These are phyloP conservation scores for Azolla pinnata DNA, from an alignment of 75 land plant species.

Conservation along the genomic window DNA sequence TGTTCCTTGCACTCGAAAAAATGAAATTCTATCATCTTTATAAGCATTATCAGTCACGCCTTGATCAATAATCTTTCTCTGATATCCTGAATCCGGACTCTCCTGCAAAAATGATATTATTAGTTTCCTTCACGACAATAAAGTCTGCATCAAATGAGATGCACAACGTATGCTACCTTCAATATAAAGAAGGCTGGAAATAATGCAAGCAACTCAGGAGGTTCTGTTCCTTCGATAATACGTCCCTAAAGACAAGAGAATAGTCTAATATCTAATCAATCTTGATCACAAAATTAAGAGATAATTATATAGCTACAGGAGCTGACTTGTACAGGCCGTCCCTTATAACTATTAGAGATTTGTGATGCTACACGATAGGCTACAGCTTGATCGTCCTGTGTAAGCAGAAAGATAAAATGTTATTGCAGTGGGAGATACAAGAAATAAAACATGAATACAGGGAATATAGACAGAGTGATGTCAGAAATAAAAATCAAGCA, in stretches of 20 bases:
- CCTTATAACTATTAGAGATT: slow-evolving; percentile 67
- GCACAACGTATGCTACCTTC: neutral
- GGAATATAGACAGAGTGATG: too few relatives aligned
- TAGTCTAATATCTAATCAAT: neutral
- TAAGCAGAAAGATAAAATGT: too few relatives aligned
- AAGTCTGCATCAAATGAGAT: neutral
- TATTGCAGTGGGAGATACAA: too few relatives aligned
- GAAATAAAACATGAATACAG: too few relatives aligned
- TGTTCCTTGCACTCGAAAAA: slow-evolving; percentile 63
- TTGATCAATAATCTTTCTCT: slow-evolving; percentile 48
- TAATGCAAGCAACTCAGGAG: slow-evolving; percentile 84
- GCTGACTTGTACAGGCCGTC: slow-evolving; percentile 70
- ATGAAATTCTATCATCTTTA: slow-evolving; percentile 48
- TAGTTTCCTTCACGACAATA: neutral
- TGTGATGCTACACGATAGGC: slow-evolving; percentile 48
- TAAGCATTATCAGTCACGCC: slow-evolving; percentile 66
- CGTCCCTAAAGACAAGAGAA: slow-evolving; percentile 49
- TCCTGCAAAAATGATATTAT: slow-evolving; percentile 41
- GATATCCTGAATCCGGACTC: slow-evolving; percentile 68
- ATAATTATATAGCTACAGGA: neutral
- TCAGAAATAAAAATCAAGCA: too few relatives aligned
- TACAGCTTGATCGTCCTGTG: slow-evolving; percentile 65
- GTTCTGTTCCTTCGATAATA: slow-evolving; percentile 87
- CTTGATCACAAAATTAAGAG: neutral
- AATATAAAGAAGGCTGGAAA: slow-evolving; percentile 63